Evolutionary conservation across 805 yeast genomes (phyloP), one percentile per base, ranked within the genome.

Genomic region (Geotrichum ghanense): DNA sequence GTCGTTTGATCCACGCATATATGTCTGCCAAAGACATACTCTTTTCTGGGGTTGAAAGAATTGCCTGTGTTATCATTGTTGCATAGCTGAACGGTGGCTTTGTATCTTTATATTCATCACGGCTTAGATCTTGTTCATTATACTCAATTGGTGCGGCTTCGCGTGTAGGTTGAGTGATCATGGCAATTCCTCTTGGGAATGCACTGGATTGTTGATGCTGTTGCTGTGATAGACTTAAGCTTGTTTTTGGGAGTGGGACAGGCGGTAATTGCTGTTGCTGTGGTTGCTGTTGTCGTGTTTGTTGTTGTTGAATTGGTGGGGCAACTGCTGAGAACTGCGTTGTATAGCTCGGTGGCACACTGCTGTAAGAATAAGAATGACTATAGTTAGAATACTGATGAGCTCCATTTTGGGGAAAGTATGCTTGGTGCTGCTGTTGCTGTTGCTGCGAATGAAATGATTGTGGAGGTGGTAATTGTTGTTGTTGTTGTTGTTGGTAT

Each of bases 1-100:
- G 89, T 24, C 77, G 65, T 3, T 92, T 69, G 47, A 92, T 92
- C 87, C 95, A 92, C 54, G 78, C 81, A 64, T 92, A 92, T 47
- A 92, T 92, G 59, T 92, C 97, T 1, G 95, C 77, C 55, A 92
- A 67, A 12, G 96, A 84, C 71, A 90, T 73, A 40, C 85, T 86
- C 40, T 95, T 95, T 50, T 89, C 95, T 1, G 75, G 74, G 46
- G 87, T 84, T 5, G 95, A 85, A 54, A 92, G 67, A 22, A 92
- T 92, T 0, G 97, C 96, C 62, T 92, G 97, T 2, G 98, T 88
- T 54, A 92, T 92, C 97, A 92, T 89, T 1, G 97, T 90, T 0
- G 98, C 97, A 61, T 92, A 92, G 16, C 95, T 83, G 62, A 83
- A 92, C 2, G 97, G 97, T 2, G 99, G 99, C 65, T 92, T 92